Conservation (phyloP, 129 eudicot genomes). For the Ambrosia trifida region DNA sequence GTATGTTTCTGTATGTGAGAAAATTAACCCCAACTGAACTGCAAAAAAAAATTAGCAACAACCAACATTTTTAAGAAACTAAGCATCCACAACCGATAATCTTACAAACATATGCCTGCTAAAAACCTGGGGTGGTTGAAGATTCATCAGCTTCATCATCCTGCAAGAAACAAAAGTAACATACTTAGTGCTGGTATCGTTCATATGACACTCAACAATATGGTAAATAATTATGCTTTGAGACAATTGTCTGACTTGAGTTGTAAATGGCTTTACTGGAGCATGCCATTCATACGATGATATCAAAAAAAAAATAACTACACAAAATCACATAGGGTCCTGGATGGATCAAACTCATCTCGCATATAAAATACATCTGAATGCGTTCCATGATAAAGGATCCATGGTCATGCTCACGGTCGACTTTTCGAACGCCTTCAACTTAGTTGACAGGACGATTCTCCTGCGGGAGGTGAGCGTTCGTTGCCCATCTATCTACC, state of each 20-base stretch:
- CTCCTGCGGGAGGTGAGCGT: too few relatives aligned
- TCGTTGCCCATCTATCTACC: too few relatives aligned
- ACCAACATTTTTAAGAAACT: not conserved
- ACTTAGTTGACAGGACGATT: too few relatives aligned
- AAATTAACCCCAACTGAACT: constrained; percentile 88
- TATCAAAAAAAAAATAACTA: not conserved
- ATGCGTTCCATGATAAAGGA: too few relatives aligned
- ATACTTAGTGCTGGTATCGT: constrained; percentile 8
- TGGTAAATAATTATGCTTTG: not conserved
- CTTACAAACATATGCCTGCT: constrained; percentile 5
- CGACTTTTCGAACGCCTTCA: too few relatives aligned
- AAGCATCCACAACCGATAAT: constrained; percentile 21
- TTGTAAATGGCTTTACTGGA: not conserved
- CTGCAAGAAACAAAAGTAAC: constrained; percentile 19
- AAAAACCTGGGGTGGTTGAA: constrained; percentile 38
- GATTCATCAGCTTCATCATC: constrained; percentile 38
- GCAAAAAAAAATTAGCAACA: constrained; percentile 42
- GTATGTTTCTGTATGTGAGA: constrained; percentile 91
- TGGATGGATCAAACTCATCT: not conserved
- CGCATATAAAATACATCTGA: not conserved
- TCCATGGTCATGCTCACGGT: too few relatives aligned
- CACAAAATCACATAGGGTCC: not conserved
- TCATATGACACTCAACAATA: not conserved
- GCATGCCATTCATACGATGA: constrained; percentile 8
- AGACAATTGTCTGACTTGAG: not conserved